Evolutionary conservation across 2,329 filamentous ascomycete genomes (phyloP), one percentile per base, ranked within the genome.

Genomic region (Colletotrichum sp.): DNA sequence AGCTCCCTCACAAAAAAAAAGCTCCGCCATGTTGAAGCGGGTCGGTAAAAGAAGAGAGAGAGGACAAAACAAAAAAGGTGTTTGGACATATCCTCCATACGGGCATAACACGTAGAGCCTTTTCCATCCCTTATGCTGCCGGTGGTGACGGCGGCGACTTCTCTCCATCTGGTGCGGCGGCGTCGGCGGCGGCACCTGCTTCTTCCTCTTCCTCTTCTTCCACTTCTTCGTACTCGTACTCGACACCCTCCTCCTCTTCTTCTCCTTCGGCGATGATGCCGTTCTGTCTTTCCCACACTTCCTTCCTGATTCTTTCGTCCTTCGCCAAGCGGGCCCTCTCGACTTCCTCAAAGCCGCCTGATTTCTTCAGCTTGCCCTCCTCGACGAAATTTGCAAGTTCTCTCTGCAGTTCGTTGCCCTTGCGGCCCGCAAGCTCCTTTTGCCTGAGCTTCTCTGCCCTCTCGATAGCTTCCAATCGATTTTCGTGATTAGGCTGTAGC

Each of bases 281-380:
- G 79, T 93, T 93, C 86, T 90, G 89, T 57, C 91, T 86, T 79
- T 93, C 91, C 92, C 92, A 94, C 15, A 93, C 94, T 83, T 98
- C 96, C 80, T 92, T 93, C 73, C 96, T 90, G 75, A 96, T 95
- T 79, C 91, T 90, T 76, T 98, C 97, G 81, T 99, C 97, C 83
- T 96, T 98, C 44, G 93, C 91, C 82, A 93, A 94, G 66, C 97
- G 90, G 61, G 95, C 89, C 69, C 97, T 91, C 86, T 99, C 97
- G 1, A 96, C 94, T 86, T 99, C 97, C 83, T 98, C 97, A 66
- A 98, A 93, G 0, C 97, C 97, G 55, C 97, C 97, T 16, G 94
- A 96, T 90, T 98, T 98, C 90, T 98, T 98, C 79, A 99, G 87
- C 84, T 94, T 97, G 74, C 95, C 95, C 81, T 98, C 95, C 78